Evolutionary conservation across 768 basidiomycete genomes (phyloP), one percentile per base, ranked within the genome.

Genomic region (Ramaria sp.): DNA sequence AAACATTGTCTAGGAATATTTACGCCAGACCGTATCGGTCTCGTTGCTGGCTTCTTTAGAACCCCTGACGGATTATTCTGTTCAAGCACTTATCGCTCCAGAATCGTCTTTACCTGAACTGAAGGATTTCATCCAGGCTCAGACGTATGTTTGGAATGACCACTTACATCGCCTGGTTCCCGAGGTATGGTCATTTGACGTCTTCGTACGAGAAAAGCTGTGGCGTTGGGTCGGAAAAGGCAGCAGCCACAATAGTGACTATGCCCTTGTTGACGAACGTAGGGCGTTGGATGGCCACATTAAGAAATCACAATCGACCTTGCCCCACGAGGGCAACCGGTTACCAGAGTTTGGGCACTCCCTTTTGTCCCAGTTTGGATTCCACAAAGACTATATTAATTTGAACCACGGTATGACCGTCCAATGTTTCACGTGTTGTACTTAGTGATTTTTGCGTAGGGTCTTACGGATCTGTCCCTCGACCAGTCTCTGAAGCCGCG

Each of bases 101-200:
- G 68, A 72, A n/a, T 70, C 75, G 0, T 66, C 73, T 2, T 62
- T 79, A 8, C 74, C 75, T 27, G 70, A 74, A 16, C 65, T 77
- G 0, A 39, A 61, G 4, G 56, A 61, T 0, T 56, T 72, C 0
- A 61, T 82, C 0, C 61, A 71, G n/a, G 83, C 76, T 0, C 74
- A 87, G 57, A 83, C 85, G 2, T 97, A 96, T 62, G 73, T 91
- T 22, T 95, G 82, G 76, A 65, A 65, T 25, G 67, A 69, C 3
- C 63, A 67, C 0, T 22, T 77, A 6, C 59, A 61, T 0, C 57
- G 66, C 6, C 70, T 97, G 7, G 70, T 78, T 24, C 70, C 78
- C 0, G 71, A 73, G 28, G 67, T 88, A 3, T 98, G 94, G 94
- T 76, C 81, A 0, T 93, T 85, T 62, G 79, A 81, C n/a, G 77